Conservation (phyloP, 1,284 basidiomycete genomes). For the Hortiboletus rubellus region DNA sequence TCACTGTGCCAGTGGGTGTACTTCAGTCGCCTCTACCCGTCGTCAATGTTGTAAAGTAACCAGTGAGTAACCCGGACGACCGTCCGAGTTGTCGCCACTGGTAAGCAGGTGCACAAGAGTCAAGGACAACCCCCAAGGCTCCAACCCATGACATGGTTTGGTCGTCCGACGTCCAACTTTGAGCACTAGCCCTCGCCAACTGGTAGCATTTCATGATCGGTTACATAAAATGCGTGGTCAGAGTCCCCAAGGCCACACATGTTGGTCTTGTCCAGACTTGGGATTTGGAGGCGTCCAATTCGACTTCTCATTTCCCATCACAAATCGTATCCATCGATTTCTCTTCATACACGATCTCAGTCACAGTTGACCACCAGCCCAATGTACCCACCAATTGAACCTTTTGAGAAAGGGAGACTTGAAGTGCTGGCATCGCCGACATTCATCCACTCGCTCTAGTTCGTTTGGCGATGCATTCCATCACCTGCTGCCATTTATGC, state of each 20-base stretch:
- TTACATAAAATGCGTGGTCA: background rate
- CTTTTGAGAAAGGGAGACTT: slow-evolving; percentile 65
- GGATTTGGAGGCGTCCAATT: slow-evolving; percentile 3
- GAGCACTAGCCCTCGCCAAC: no score
- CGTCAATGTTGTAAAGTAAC: no score
- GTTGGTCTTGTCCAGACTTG: slow-evolving; percentile 14
- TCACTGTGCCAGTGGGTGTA: no score
- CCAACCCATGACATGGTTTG: background rate
- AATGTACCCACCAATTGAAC: slow-evolving; percentile 64
- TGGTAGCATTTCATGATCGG: no score
- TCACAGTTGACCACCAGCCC: slow-evolving; percentile 4
- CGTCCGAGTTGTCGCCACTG: no score
- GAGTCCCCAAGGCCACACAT: background rate
- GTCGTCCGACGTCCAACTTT: no score
- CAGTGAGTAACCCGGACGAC: no score
- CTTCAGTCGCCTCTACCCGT: no score
- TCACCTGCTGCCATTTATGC: slow-evolving; percentile 2
- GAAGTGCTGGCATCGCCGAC: slow-evolving; percentile 55
- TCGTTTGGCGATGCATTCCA: slow-evolving; percentile 34
- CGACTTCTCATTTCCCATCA: slow-evolving; percentile 14
- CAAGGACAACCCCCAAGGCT: background rate
- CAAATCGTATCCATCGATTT: slow-evolving; percentile 21
- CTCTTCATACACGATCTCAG: slow-evolving; percentile 9
- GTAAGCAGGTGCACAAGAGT: no score
- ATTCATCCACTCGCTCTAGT: slow-evolving; percentile 79